Evolutionary conservation across 148 eudicot genomes (phyloP).

Genomic region (Beta vulgaris): DNA sequence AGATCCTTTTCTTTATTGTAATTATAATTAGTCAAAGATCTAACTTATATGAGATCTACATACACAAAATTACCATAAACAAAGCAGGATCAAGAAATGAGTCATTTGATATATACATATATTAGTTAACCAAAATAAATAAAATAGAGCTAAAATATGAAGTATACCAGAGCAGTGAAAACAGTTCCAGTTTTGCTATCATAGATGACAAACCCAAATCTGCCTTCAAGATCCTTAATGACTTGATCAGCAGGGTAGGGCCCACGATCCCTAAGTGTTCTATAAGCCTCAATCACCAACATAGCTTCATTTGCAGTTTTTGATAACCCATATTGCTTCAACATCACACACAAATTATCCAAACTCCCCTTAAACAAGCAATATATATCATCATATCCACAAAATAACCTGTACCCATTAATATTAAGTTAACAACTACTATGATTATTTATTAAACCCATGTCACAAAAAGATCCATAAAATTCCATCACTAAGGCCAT

Average conservation of each 20-base stretch:
- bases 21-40: too few relatives aligned
- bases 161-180: slow-evolving; percentile 92
- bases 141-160: too few relatives aligned
- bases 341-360: slow-evolving; percentile 66
- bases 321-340: slow-evolving; percentile 67
- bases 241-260: slow-evolving; percentile 97
- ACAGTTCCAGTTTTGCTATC: slow-evolving; percentile 75
- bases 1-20: too few relatives aligned
- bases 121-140: too few relatives aligned
- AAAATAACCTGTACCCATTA: slow-evolving; percentile 57
- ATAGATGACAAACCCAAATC: slow-evolving; percentile 77
- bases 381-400: slow-evolving; percentile 77
- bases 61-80: too few relatives aligned
- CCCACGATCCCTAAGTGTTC: slow-evolving; percentile 83
- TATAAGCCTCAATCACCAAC: slow-evolving; percentile 82
- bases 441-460: too few relatives aligned
- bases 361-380: slow-evolving; percentile 79
- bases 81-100: too few relatives aligned
- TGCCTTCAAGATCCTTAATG: slow-evolving; percentile 81
- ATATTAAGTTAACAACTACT: too few relatives aligned
- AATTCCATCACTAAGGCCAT: too few relatives aligned
- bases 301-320: slow-evolving; percentile 70
- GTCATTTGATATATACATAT: too few relatives aligned
- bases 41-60: too few relatives aligned
- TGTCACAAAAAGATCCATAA: too few relatives aligned